Evolutionary conservation across 106 monocot genomes (phyloP), one percentile per base, ranked within the genome.

Genomic region (Dendrobium officinale): DNA sequence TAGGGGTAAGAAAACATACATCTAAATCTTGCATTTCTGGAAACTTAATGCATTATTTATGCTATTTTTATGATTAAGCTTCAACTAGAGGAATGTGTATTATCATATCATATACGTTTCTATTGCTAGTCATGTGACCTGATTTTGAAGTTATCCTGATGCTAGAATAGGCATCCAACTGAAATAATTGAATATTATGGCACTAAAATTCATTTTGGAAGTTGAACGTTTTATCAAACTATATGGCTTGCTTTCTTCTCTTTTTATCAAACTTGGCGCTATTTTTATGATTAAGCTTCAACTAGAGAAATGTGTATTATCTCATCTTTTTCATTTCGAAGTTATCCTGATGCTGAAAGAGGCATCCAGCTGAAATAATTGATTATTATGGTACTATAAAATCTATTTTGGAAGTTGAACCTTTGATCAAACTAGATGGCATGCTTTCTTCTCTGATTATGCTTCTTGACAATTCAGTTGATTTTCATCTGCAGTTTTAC

Each of bases 401-500:
- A 33, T 6, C 15, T 15, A 70, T 33, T 70, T 70, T 10, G 70
- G 29, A 70, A 16, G 70, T 16, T 70, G 29, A 70, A 37, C 29
- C 37, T 70, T 37, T 15, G 5, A 24, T 67, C 5, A 33, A 33
- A 29, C 37, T 70, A 33, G 33, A 29, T 37, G 15, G 70, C 70
- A 54, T 72, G 55, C 5, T 77, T 77, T 77, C 55, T 55, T 77
- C 10, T 27, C 20, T 54, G 27, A 19, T 77, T 55, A 77, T 29
- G 19, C 4, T 1, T 48, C 2, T 48, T 40, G 17, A 45, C 47
- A 31, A 80, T 19, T 47, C 17, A 45, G 70, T 48, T 72, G 44
- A 37, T 66, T 67, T 5, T 72, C 70, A 29, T 80, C 26, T 91
- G 76, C 86, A 98, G 94, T 82, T 79, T 61, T 73, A 70, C 42